Base-by-base conservation (phyloP, 371 early-diverging fungal species). In the Mortierella sp. region DNA sequence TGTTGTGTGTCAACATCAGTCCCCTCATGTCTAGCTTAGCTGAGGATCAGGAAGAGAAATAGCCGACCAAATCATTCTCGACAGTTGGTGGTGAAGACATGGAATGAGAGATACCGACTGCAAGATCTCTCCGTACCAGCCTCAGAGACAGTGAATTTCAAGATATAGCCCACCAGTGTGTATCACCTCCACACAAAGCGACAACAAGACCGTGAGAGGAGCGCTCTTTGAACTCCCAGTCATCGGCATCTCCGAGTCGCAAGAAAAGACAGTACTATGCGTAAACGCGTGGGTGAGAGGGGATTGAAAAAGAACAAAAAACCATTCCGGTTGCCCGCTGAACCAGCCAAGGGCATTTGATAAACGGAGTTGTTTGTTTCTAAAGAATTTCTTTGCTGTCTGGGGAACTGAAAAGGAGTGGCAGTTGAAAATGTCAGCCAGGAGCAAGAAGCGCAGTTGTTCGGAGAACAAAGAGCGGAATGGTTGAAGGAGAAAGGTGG, bases 271-370 rank as follows among this genome's bases (percentile, higher is more conserved):
- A 29, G 63, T 63, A 63, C 16, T 35, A 35, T 35, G 35, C 35
- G 35, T 32, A 68, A 68, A 68, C 41, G 68, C 68, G 68, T 68
- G 41, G 68, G 41, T 8, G 63, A 63, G 65, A 18, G 65, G 65
- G 38, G 21, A 21, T 38, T 63, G 35, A 63, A 63, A 32, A 29
- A 54, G 24, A 24, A 21, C 54, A 2, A 54, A 54, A 54, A 4
- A 3, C 56, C 24, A n/a, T 11, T n/a, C 56, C 51, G 16, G 21
- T 21, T 2, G n/a, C 56, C 11, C 10, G 4, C 1, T 38, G 38
- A 65, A 21, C 68, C 43, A 68, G 38, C 38, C 41, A 10, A 65
- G 10, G 24, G 43, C 24, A 38, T 24, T 38, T 35, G 41, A 68
- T 68, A 68, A 65, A 68, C 68, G 68, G 68, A 68, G 68, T 68